A percentile compares a stretch with the other conserved stretches of the same genome.
Evolutionary conservation across 2,329 filamentous ascomycete genomes (phyloP).

Genomic region (Torrubiella hemipterigena): DNA sequence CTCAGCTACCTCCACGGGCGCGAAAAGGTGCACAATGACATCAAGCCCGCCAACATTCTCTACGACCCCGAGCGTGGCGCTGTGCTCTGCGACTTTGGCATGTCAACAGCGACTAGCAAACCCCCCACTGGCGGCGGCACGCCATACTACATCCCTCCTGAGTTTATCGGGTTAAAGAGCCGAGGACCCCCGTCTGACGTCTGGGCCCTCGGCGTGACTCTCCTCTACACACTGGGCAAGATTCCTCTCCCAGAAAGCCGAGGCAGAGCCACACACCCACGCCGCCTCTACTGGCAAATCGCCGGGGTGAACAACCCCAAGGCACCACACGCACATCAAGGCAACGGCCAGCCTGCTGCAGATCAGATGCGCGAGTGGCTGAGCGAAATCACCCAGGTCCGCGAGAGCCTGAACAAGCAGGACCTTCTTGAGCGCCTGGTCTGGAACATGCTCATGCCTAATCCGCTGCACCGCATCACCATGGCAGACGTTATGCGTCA

Average conservation of each 20-base stretch:
- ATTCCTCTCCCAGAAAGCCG: constrained; percentile 43
- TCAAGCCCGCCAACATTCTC: constrained; percentile 50
- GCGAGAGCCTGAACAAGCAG: constrained; percentile 29
- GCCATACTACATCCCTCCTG: constrained; percentile 49
- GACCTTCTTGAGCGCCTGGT: constrained; percentile 41
- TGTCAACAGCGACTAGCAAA: constrained; percentile 35
- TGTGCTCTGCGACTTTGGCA: constrained; percentile 48
- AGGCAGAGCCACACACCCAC: constrained; percentile 31
- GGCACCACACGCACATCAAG: constrained; percentile 18
- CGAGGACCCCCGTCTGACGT: constrained; percentile 45
- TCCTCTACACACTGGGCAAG: constrained; percentile 46
- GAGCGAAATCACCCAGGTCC: constrained; percentile 36
- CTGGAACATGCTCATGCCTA: constrained; percentile 40
- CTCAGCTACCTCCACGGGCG: constrained; percentile 44
- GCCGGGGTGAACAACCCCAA: constrained; percentile 37
- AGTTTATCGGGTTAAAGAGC: constrained; percentile 43
- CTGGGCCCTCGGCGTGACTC: constrained; percentile 48
- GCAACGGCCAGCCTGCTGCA: constrained; percentile 28
- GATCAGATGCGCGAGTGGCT: constrained; percentile 46
- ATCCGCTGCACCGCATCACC: constrained; percentile 38
- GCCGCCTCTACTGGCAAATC: constrained; percentile 46
- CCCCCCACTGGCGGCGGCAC: constrained; percentile 41
- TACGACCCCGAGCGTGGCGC: constrained; percentile 46
- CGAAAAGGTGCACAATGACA: constrained; percentile 46
- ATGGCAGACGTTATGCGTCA: constrained; percentile 39